Percentiles rank a stretch among this genome's conserved stretches.
Conservation (phyloP, 768 basidiomycete species). For the Gymnopilus dilepis region DNA sequence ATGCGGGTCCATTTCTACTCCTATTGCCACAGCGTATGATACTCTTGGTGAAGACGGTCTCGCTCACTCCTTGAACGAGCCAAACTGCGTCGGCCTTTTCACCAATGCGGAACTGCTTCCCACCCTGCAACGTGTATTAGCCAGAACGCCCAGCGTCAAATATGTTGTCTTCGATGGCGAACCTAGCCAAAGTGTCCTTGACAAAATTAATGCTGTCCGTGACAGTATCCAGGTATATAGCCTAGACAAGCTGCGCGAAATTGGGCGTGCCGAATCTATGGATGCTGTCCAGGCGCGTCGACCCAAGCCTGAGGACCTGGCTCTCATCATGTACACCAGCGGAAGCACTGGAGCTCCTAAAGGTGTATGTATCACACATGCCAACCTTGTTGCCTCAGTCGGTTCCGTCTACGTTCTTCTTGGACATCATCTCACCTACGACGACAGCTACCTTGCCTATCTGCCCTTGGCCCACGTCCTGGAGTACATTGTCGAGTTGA, state of each 20-base stretch:
- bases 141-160: conserved; percentile 75
- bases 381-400: conserved; percentile 84
- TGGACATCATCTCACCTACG: conserved; percentile 61
- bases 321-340: conserved; percentile 75
- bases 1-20: conserved; percentile 76
- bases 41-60: conserved; percentile 91
- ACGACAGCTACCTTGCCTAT: conserved; percentile 85
- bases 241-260: conserved; percentile 71
- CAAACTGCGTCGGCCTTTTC: conserved; percentile 82
- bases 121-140: conserved; percentile 73
- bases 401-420: conserved; percentile 82
- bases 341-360: conserved; percentile 94
- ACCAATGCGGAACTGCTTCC: conserved; percentile 92
- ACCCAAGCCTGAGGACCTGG: conserved; percentile 48
- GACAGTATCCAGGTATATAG: conserved; percentile 64
- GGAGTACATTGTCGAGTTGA: conserved; percentile 91
- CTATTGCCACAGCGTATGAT: conserved; percentile 95
- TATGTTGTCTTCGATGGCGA: conserved; percentile 88
- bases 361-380: conserved; percentile 88
- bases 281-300: conserved; percentile 55
- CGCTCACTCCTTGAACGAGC: conserved; percentile 85
- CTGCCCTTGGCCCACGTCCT: conserved; percentile 94
- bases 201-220: conserved; percentile 59
- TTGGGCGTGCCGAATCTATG: conserved; percentile 62
- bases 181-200: conserved; percentile 53